Evolutionary conservation across 1,284 basidiomycete species (phyloP).

Genomic region (Sporisorium iseilematis-ciliati): DNA sequence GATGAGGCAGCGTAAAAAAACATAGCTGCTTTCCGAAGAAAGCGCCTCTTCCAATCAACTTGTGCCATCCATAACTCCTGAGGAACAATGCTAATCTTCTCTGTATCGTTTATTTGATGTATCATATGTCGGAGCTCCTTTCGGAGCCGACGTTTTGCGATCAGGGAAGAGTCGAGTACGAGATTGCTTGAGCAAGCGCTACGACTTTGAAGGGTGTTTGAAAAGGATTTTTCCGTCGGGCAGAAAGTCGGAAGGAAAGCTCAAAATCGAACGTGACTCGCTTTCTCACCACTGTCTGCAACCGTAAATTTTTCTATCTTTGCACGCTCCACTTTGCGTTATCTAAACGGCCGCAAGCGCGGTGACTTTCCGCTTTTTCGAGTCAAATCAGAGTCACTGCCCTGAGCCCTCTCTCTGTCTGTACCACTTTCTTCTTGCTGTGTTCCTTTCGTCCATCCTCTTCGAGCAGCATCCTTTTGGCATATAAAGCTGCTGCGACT

Average conservation of each 20-base stretch:
- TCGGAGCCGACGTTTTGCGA: too few species aligned
- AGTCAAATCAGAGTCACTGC: slow-evolving; percentile 7
- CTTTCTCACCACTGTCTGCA: neutral
- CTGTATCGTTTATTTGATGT: too few species aligned
- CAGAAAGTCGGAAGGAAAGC: too few species aligned
- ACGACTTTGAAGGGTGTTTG: too few species aligned
- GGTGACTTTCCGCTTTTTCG: slow-evolving; percentile 4
- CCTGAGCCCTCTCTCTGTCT: too few species aligned
- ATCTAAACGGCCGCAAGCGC: slow-evolving; percentile 11
- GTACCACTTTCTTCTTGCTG: neutral
- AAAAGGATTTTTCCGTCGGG: too few species aligned
- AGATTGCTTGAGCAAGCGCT: too few species aligned
- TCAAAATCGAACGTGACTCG: neutral
- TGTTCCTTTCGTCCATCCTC: neutral
- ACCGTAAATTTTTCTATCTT: slow-evolving; percentile 1
- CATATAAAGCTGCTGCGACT: neutral
- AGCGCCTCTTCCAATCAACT: neutral
- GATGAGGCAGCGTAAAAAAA: too few species aligned
- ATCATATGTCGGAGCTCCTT: too few species aligned
- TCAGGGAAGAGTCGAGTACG: too few species aligned
- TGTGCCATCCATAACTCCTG: neutral
- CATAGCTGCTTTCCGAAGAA: neutral
- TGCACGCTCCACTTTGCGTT: slow-evolving; percentile 1
- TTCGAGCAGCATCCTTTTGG: neutral
- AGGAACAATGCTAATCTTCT: too few species aligned